Conservation (phyloP, 805 yeast species). For the Ogataea polymorpha region DNA sequence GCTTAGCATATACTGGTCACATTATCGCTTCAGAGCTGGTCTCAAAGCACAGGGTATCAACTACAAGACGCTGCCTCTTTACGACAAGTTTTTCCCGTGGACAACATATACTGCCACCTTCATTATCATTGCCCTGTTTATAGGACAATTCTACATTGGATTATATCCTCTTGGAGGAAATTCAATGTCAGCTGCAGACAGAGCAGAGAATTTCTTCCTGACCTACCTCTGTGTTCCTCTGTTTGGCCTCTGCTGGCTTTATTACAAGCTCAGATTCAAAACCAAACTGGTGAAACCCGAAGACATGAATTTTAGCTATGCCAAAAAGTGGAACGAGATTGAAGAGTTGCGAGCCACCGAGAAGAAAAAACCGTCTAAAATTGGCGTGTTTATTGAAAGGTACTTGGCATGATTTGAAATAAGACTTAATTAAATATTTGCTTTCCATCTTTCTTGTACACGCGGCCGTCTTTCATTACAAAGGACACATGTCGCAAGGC, state of each 20-base stretch:
- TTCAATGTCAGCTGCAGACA: slow-evolving; percentile 38
- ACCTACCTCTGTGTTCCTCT: slow-evolving; percentile 61
- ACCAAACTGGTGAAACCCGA: slow-evolving; percentile 29
- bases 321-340: slow-evolving; percentile 28
- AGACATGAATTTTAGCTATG: slow-evolving; percentile 36
- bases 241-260: slow-evolving; percentile 48
- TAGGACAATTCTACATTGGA: slow-evolving; percentile 67
- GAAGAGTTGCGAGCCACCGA: slow-evolving; percentile 19
- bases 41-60: slow-evolving; percentile 49
- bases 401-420: slow-evolving; percentile 13
- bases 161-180: slow-evolving; percentile 52
- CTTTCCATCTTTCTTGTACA: slow-evolving; percentile 18
- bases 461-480: slow-evolving; percentile 30
- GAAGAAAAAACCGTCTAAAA: slow-evolving; percentile 5
- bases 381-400: slow-evolving; percentile 16
- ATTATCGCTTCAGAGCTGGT: slow-evolving; percentile 58
- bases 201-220: slow-evolving; percentile 48
- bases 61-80: slow-evolving; percentile 35
- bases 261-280: slow-evolving; percentile 53
- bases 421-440: background rate
- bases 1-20: slow-evolving; percentile 54
- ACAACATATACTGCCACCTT: slow-evolving; percentile 32
- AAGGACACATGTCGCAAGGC: slow-evolving; percentile 20
- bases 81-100: slow-evolving; percentile 60
- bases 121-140: slow-evolving; percentile 45